Percentiles rank a stretch among this genome's conserved stretches.
Evolutionary conservation across 1,284 basidiomycete species (phyloP).

Genomic region (Heliocybe sulcata): DNA sequence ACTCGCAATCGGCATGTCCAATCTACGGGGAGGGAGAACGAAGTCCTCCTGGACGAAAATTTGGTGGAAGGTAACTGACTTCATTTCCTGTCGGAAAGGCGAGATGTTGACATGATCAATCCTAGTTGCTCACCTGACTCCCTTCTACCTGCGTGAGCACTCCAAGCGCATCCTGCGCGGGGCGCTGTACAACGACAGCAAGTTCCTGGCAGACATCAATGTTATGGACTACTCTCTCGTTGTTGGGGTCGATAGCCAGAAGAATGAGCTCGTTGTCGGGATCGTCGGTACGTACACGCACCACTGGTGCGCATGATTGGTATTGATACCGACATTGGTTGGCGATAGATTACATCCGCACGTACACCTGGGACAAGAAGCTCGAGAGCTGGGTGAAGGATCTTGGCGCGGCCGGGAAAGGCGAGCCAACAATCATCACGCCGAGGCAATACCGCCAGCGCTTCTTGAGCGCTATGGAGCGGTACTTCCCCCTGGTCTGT

Average conservation of each 20-base stretch:
- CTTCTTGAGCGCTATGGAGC: constrained; percentile 88
- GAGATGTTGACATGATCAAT: no score
- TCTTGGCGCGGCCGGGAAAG: constrained; percentile 63
- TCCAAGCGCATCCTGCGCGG: constrained; percentile 89
- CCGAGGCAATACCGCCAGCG: constrained; percentile 81
- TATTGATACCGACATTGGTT: constrained; percentile 2
- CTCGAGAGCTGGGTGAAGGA: constrained; percentile 98
- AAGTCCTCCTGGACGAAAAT: constrained; percentile 92
- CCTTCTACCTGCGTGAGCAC: constrained; percentile 94
- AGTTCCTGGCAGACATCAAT: constrained; percentile 91
- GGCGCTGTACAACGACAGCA: constrained; percentile 90
- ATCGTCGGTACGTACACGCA: constrained; percentile 72
- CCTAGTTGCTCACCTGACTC: constrained; percentile 67
- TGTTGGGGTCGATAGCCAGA: constrained; percentile 83
- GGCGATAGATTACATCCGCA: constrained; percentile 78
- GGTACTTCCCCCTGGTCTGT: constrained; percentile 80
- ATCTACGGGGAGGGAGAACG: constrained; percentile 86
- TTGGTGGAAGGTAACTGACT: constrained; percentile 65
- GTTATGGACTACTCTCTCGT: constrained; percentile 99
- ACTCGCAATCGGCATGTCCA: constrained; percentile 89
- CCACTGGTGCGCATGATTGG: constrained; percentile 8
- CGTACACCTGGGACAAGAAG: constrained; percentile 98
- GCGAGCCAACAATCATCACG: constrained; percentile 91
- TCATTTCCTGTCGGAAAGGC: no score
- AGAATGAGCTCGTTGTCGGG: constrained; percentile 87